A percentile compares a stretch with the other conserved stretches of the same genome.
These are phyloP conservation scores for Scolecobasidium constrictum DNA, from an alignment of 2,329 filamentous ascomycete species.

Conservation along the genomic window DNA sequence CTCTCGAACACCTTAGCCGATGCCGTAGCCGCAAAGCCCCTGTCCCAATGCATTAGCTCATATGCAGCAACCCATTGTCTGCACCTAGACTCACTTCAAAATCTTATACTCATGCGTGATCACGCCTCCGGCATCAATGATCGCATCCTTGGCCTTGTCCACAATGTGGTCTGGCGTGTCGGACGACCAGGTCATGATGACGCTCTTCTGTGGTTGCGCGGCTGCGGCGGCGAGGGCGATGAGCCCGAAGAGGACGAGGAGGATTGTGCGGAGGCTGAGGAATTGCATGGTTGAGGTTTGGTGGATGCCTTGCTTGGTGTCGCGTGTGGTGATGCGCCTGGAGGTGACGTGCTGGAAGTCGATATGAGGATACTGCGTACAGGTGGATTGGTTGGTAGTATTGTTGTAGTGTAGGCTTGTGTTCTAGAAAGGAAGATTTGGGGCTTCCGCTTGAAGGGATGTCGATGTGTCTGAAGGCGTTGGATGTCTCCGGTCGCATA, in stretches of 20 bases:
- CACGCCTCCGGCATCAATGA: conserved; percentile 47
- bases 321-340: too few species aligned
- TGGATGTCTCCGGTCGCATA: too few species aligned
- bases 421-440: too few species aligned
- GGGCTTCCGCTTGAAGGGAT: too few species aligned
- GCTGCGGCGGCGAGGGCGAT: conserved; percentile 53
- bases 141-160: conserved; percentile 58
- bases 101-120: conserved; percentile 67
- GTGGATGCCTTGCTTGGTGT: too few species aligned
- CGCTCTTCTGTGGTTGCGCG: conserved; percentile 49
- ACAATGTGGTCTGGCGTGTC: conserved; percentile 58
- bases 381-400: too few species aligned
- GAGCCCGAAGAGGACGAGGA: conserved; percentile 46
- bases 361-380: too few species aligned
- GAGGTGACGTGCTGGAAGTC: too few species aligned
- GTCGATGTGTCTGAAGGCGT: too few species aligned
- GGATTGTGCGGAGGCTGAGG: conserved; percentile 44
- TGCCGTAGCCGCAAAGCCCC: conserved; percentile 68
- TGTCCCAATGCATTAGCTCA: conserved; percentile 28
- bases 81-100: conserved; percentile 26
- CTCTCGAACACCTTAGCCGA: conserved; percentile 57
- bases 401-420: too few species aligned
- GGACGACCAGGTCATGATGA: conserved; percentile 69
- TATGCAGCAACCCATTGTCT: conserved; percentile 12
- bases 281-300: conserved; percentile 31